phyloP scores from a whole-genome alignment of 2,329 filamentous ascomycete genomes.

The Capronia epimyces region DNA sequence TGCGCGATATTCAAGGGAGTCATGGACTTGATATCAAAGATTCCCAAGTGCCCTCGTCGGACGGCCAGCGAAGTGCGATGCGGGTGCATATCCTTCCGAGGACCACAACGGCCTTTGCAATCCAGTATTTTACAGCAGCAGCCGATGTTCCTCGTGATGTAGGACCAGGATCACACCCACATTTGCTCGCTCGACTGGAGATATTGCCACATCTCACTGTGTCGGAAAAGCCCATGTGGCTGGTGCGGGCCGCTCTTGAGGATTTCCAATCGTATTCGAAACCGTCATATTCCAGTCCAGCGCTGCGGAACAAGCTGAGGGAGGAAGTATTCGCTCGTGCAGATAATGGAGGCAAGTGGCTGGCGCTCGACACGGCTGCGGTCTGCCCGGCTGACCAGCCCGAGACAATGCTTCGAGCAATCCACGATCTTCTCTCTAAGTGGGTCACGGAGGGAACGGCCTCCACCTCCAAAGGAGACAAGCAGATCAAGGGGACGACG shows the following conservation, averaged over 20 bases:
- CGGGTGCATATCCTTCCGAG: slow-evolving; percentile 26
- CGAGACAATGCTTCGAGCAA: slow-evolving; percentile 20
- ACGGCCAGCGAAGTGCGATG: slow-evolving; percentile 4
- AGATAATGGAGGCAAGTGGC: slow-evolving; percentile 18
- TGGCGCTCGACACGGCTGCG: slow-evolving; percentile 24
- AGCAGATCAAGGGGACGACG: slow-evolving; percentile 2
- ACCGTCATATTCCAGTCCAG: slow-evolving; percentile 22
- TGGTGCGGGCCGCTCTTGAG: slow-evolving; percentile 26
- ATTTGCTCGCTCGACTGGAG: slow-evolving; percentile 26
- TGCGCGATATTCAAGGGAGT: slow-evolving; percentile 28
- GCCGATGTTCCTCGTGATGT: slow-evolving; percentile 13
- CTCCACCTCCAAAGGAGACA: background rate
- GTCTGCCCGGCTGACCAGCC: slow-evolving; percentile 21
- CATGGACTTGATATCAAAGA: slow-evolving; percentile 6
- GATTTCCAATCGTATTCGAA: slow-evolving; percentile 26
- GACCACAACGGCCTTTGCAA: slow-evolving; percentile 16
- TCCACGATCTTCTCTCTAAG: slow-evolving; percentile 22
- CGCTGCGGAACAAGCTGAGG: slow-evolving; percentile 21
- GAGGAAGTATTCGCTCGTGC: slow-evolving; percentile 22
- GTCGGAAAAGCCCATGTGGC: slow-evolving; percentile 20
- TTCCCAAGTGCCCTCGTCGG: background rate
- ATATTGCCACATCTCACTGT: slow-evolving; percentile 20
- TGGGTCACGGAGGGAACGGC: slow-evolving; percentile 20
- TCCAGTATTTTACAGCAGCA: slow-evolving; percentile 24
- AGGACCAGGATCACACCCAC: slow-evolving; percentile 11